Conservation (phyloP, 164 flowering plant genomes). For the Umbellularia californica region DNA sequence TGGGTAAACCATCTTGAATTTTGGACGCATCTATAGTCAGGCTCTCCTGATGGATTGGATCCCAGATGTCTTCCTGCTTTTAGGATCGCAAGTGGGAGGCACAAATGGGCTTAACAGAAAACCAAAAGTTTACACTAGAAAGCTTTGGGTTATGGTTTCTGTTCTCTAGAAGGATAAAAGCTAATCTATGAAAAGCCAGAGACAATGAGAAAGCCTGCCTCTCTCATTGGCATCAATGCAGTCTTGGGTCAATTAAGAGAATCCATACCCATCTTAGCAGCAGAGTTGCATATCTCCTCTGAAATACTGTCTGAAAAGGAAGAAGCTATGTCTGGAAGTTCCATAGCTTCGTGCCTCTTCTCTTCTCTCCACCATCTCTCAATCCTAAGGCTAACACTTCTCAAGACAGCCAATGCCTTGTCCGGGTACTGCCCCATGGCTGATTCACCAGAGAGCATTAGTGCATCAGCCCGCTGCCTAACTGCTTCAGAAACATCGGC, state of each 20-base stretch:
- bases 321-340: constrained; percentile 57
- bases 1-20: no score
- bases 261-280: constrained; percentile 89
- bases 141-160: no score
- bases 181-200: no score
- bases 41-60: no score
- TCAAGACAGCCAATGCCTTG: constrained; percentile 79
- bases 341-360: constrained; percentile 71
- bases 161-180: no score
- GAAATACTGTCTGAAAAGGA: constrained; percentile 75
- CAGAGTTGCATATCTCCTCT: constrained; percentile 94
- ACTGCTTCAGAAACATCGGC: constrained; percentile 99
- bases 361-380: constrained; percentile 98
- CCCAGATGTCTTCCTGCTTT: no score
- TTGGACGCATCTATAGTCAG: no score
- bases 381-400: constrained; percentile 87
- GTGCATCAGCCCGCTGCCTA: constrained; percentile 87
- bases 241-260: background rate
- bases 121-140: no score
- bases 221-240: no score
- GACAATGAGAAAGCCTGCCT: no score
- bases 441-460: constrained; percentile 99
- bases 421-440: constrained; percentile 98
- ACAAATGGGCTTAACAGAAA: no score
- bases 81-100: no score